Base-by-base conservation (phyloP, 148 eudicot species). In the Agrostemma githago region DNA sequence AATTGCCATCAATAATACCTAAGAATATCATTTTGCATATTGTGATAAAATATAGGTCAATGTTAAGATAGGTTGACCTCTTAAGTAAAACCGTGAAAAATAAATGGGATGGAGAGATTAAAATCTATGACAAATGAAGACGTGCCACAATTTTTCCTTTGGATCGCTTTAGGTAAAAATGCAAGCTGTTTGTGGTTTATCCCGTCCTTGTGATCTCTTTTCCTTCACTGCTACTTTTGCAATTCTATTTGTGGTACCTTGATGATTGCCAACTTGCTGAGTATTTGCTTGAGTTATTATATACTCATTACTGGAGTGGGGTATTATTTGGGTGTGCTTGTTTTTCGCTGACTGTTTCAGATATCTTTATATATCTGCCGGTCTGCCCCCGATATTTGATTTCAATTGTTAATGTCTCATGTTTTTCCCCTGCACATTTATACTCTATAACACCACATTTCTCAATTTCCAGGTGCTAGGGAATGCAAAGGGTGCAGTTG, bases 401-500 rank as follows among this genome's bases (percentile, higher is more conserved):
- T 4, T 2, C 39, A 8, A 19, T 37, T 48, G 70, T 59, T 61
- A 34, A 37, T 62, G 37, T 37, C 34, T 37, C 1, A n/a, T 26
- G 6, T 58, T 12, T 69, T 64, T 66, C 26, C 40, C 16, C 6
- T 3, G 38, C 51, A 12, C 66, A 41, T 46, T 26, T 26, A 26
- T 26, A 26, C 20, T 63, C 53, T 53, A 41, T 56, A 53, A 66
- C 53, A 65, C 39, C 58, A 38, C 51, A 63, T 61, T 66, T 75
- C 43, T 71, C 17, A 34, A 51, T 48, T 75, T 71, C 37, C 84
- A 92, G 97, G 97, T 92, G 34, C 87, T 92, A 54, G 97, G 97
- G 76, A 92, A 92, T 69, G 97, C 97, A 48, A 92, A 92, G 85
- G 97, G 97, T 11, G 97, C 97, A 3, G 96, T 92, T 54, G 96